Percentiles rank a stretch among this genome's conserved stretches.
Evolutionary conservation across 2,329 filamentous ascomycete genomes (phyloP).

Genomic region (Clonostachys rhizophaga): DNA sequence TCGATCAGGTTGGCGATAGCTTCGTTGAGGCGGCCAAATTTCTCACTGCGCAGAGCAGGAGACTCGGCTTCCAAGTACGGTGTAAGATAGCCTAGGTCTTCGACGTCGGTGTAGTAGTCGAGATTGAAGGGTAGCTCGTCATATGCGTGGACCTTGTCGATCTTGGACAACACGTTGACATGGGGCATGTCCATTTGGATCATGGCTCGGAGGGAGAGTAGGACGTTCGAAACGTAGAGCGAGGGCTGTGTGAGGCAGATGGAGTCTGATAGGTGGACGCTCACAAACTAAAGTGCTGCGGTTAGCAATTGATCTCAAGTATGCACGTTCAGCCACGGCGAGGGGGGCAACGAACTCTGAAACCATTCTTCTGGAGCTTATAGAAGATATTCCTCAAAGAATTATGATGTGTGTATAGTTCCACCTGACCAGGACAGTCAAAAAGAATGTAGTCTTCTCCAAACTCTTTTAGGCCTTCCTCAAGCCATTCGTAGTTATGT

Average conservation of each 20-base stretch:
- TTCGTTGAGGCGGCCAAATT: slow-evolving; percentile 80
- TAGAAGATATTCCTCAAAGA: slow-evolving; percentile 91
- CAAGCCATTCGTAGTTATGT: slow-evolving; percentile 89
- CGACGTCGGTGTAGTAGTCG: slow-evolving; percentile 95
- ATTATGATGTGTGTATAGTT: slow-evolving; percentile 93
- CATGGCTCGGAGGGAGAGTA: slow-evolving; percentile 93
- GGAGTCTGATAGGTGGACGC: slow-evolving; percentile 89
- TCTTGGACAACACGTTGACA: slow-evolving; percentile 94
- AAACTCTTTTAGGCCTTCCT: slow-evolving; percentile 72
- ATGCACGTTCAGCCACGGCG: neutral
- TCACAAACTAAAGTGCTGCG: slow-evolving; percentile 64
- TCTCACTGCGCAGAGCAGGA: slow-evolving; percentile 61
- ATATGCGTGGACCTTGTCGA: slow-evolving; percentile 87
- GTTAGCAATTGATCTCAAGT: slow-evolving; percentile 14
- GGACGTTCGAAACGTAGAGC: slow-evolving; percentile 88
- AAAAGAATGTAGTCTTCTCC: slow-evolving; percentile 92
- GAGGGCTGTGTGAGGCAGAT: slow-evolving; percentile 91
- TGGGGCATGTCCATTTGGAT: slow-evolving; percentile 96
- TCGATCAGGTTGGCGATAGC: slow-evolving; percentile 85
- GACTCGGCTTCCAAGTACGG: slow-evolving; percentile 78
- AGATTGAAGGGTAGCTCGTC: slow-evolving; percentile 89
- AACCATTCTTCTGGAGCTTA: slow-evolving; percentile 83
- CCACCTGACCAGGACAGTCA: slow-evolving; percentile 94
- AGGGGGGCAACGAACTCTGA: slow-evolving; percentile 60
- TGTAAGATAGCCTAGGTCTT: slow-evolving; percentile 81